A percentile compares a stretch with the other conserved stretches of the same genome.
These are phyloP conservation scores for Lactifluus hygrophoroides DNA, from an alignment of 768 basidiomycete genomes.

Conservation along the genomic window DNA sequence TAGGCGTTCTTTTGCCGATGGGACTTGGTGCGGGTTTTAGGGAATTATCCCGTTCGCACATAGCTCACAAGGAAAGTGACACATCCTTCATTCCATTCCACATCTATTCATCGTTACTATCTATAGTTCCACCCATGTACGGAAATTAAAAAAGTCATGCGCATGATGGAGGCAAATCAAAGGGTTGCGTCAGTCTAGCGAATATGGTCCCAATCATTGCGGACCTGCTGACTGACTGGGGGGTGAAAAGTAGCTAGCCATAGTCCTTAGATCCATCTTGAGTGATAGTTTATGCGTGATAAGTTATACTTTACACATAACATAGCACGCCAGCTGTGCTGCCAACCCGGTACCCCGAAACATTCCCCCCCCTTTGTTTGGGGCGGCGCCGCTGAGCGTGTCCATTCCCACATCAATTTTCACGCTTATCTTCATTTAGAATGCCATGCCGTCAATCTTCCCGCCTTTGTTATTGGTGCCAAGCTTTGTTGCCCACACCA, in stretches of 20 bases:
- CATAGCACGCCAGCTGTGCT: too few relatives aligned
- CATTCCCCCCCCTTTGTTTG: neutral
- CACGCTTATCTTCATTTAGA: neutral
- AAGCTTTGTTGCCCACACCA: neutral
- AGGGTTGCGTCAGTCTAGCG: conserved; percentile 30
- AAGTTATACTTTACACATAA: too few relatives aligned
- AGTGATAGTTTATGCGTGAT: neutral
- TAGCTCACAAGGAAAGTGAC: conserved; percentile 65
- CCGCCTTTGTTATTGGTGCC: neutral
- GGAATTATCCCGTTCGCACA: conserved; percentile 52
- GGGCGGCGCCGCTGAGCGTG: neutral
- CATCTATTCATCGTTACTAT: neutral
- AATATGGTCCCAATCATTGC: neutral
- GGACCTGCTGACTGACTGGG: neutral
- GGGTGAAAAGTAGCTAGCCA: conserved; percentile 20
- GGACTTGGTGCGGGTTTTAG: too few relatives aligned
- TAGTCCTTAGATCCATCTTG: neutral
- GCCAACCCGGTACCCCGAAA: neutral
- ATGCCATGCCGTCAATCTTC: neutral
- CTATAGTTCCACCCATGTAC: conserved; percentile 73
- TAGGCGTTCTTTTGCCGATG: conserved; percentile 31
- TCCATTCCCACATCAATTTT: neutral
- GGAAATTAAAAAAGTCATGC: conserved; percentile 70
- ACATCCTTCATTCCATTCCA: neutral
- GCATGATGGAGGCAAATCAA: conserved; percentile 74